Base-by-base conservation (phyloP, 2,329 filamentous ascomycete genomes). In the Periconia sp. region DNA sequence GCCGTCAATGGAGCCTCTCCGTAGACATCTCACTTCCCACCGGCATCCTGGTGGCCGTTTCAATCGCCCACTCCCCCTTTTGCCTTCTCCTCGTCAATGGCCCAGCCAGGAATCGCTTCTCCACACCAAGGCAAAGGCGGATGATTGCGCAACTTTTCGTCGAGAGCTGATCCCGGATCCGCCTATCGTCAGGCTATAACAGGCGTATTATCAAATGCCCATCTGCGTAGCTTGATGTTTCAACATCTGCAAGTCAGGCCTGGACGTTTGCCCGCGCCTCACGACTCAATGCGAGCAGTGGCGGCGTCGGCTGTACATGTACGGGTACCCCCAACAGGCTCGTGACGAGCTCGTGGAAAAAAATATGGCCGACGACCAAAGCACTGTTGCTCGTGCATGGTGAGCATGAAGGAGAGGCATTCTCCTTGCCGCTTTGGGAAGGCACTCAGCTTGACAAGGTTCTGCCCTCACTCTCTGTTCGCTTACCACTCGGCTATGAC, bases 381-480 rank as follows among this genome's bases (percentile, higher is more conserved):
- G 33, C 33, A 37, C 33, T 37, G 33, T 37, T 45, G 52, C 50
- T 57, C 52, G 45, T 61, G 56, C 60, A 53, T 61, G 45, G 31
- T 58, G 52, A 62, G 63, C 66, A 66, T 69, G 49, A 65, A 58
- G 37, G 44, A 42, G 33, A 37, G 31, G 23, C 35, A 37, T 41
- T 27, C 31, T 48, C 54, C 49, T 56, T 58, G 40, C 57, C 61
- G 48, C 53, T 60, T 50, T 53, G 49, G 31, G 52, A 47, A 18
- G 40, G 33, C 44, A 49, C 50, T 72, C 70, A 73, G 70, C 70
- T 73, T 47, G 63, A 65, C 69, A 68, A 55, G 69, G 66, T 56
- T 54, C 46, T 27, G 44, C 46, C 53, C 50, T 57, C 55, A 55
- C 23, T 27, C 23, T 18, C 51, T 57, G 58, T 46, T 42, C 49